Percentiles rank a stretch among this genome's conserved stretches.
Conservation (phyloP, 1,139 yeast genomes). For the Blastobotrys apis region DNA sequence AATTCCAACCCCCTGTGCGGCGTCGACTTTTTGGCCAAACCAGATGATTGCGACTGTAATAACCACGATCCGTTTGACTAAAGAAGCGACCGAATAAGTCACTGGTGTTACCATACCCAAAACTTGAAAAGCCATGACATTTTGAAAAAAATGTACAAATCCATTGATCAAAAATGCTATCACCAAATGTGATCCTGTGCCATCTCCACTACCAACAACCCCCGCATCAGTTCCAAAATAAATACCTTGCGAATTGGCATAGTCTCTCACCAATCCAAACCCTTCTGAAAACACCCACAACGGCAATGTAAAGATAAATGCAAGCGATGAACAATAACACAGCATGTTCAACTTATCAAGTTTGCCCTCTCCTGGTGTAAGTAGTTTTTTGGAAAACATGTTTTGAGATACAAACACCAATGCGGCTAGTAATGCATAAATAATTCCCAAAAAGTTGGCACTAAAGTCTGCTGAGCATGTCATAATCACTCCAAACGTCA, state of each 20-base stretch:
- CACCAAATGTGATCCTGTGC: constrained; percentile 22
- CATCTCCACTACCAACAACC: constrained; percentile 1
- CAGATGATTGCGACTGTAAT: constrained; percentile 75
- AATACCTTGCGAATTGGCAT: constrained; percentile 16
- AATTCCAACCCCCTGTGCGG: constrained; percentile 65
- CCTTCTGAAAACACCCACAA: constrained; percentile 69
- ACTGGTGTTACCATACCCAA: constrained; percentile 83
- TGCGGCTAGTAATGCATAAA: constrained; percentile 77
- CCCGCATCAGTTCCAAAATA: background rate
- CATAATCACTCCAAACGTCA: constrained; percentile 77
- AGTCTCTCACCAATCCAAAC: constrained; percentile 22
- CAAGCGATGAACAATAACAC: constrained; percentile 78
- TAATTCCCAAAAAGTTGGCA: constrained; percentile 56
- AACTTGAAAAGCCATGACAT: constrained; percentile 82
- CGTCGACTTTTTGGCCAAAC: constrained; percentile 54
- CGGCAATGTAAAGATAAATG: constrained; percentile 74
- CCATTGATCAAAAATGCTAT: constrained; percentile 48
- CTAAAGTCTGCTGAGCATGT: constrained; percentile 54
- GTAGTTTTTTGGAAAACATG: constrained; percentile 78
- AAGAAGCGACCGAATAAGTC: constrained; percentile 85
- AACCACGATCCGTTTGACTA: constrained; percentile 80
- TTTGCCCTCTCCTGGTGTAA: constrained; percentile 49
- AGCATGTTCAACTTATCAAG: constrained; percentile 80
- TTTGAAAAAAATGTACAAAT: constrained; percentile 75
- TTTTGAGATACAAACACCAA: constrained; percentile 86